Evolutionary conservation across 805 yeast genomes (phyloP).

Genomic region (Komagataella mondaviorum): DNA sequence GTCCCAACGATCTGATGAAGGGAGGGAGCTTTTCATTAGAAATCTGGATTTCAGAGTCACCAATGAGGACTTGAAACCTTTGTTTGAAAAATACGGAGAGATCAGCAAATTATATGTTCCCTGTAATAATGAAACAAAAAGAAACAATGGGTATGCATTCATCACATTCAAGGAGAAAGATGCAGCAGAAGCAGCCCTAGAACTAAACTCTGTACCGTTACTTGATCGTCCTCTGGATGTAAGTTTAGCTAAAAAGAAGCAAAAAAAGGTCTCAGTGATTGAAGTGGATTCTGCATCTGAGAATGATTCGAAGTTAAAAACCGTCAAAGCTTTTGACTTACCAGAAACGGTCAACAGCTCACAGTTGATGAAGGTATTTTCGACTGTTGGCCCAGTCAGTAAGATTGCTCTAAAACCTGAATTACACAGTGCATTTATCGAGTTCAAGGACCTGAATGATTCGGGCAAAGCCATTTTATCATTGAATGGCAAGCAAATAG

Average conservation of each 20-base stretch:
- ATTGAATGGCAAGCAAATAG: conserved; percentile 24
- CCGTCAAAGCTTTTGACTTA: conserved; percentile 13
- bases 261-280: not conserved
- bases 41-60: conserved; percentile 35
- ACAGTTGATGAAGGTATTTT: conserved; percentile 19
- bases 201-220: conserved; percentile 24
- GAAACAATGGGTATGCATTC: conserved; percentile 56
- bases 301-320: conserved; percentile 10
- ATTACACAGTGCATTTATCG: conserved; percentile 33
- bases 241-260: conserved; percentile 27
- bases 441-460: conserved; percentile 23
- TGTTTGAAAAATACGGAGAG: conserved; percentile 36
- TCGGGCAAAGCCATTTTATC: conserved; percentile 39
- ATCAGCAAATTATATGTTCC: conserved; percentile 43
- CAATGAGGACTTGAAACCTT: conserved; percentile 20
- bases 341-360: conserved; percentile 23
- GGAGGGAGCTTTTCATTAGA: conserved; percentile 42
- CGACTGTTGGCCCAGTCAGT: conserved; percentile 21
- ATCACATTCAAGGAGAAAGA: conserved; percentile 31
- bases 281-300: not conserved
- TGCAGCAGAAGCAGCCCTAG: conserved; percentile 31
- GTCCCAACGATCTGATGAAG: conserved; percentile 31
- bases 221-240: conserved; percentile 37
- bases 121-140: conserved; percentile 17
- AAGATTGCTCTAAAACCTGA: conserved; percentile 33